phyloP scores from a whole-genome alignment of 1,284 basidiomycete genomes.

The Spongispora temasekensis region DNA sequence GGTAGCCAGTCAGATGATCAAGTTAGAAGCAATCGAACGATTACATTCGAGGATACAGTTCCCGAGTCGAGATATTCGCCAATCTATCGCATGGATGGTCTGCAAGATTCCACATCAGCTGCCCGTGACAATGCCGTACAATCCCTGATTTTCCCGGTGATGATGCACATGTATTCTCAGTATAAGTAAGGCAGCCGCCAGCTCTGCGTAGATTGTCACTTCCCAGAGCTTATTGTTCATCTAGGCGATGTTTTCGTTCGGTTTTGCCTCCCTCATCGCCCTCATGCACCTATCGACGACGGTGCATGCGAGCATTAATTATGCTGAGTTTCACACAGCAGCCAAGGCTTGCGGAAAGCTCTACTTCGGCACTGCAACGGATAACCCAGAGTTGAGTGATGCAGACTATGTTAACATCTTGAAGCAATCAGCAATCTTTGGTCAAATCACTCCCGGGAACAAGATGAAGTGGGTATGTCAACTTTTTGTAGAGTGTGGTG shows the following conservation, averaged over 20 bases:
- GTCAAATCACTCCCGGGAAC: slow-evolving; percentile 24
- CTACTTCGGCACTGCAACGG: slow-evolving; percentile 62
- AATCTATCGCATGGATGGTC: no score
- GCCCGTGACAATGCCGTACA: no score
- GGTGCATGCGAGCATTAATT: not conserved
- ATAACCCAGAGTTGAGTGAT: slow-evolving; percentile 54
- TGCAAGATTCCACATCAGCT: no score
- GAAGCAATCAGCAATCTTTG: slow-evolving; percentile 12
- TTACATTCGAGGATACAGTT: no score
- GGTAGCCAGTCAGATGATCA: no score
- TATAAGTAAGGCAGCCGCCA: not conserved
- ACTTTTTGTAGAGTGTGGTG: not conserved
- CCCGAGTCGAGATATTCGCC: no score
- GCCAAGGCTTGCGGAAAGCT: slow-evolving; percentile 48
- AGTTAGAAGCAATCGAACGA: no score
- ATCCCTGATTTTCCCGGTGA: no score
- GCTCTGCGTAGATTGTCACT: not conserved
- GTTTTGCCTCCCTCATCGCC: slow-evolving; percentile 6
- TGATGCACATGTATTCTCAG: no score
- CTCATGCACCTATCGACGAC: slow-evolving; percentile 1
- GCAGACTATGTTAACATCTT: slow-evolving; percentile 38
- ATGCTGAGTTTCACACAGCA: slow-evolving; percentile 37
- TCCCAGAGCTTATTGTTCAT: not conserved
- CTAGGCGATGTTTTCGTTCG: slow-evolving; percentile 5
- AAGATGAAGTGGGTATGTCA: slow-evolving; percentile 25